These are phyloP conservation scores for Exophiala xenobiotica DNA, from an alignment of 2,329 filamentous ascomycete genomes.

Conservation along the genomic window DNA sequence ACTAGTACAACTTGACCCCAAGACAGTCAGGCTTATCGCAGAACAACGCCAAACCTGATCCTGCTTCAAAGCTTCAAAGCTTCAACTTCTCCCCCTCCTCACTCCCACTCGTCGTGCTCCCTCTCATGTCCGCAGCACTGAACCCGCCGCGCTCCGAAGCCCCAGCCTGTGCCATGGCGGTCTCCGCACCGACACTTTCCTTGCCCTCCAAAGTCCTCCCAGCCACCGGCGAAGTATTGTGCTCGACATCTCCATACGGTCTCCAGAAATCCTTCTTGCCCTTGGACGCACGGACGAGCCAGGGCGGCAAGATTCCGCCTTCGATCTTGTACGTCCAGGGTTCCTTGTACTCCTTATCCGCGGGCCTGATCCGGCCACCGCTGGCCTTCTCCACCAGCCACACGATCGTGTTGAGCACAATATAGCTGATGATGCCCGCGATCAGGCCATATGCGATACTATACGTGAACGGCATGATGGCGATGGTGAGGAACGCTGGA, in stretches of 20 bases:
- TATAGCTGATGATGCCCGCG: slow-evolving; percentile 74
- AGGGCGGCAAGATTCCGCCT: slow-evolving; percentile 72
- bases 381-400: slow-evolving; percentile 67
- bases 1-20: too few relatives aligned
- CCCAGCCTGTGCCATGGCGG: background rate
- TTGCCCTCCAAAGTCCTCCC: slow-evolving; percentile 16
- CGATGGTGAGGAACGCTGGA: slow-evolving; percentile 79
- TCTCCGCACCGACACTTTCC: slow-evolving; percentile 1
- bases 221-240: slow-evolving; percentile 7
- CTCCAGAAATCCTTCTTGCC: slow-evolving; percentile 77
- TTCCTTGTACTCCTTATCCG: slow-evolving; percentile 74
- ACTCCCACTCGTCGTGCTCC: background rate
- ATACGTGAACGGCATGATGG: slow-evolving; percentile 87
- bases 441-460: slow-evolving; percentile 85
- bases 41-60: background rate
- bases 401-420: slow-evolving; percentile 69
- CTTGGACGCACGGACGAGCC: slow-evolving; percentile 62
- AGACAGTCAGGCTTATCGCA: too few relatives aligned
- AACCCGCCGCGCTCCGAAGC: slow-evolving; percentile 2
- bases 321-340: slow-evolving; percentile 76
- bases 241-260: slow-evolving; percentile 35
- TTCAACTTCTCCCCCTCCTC: slow-evolving; percentile 20
- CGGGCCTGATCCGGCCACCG: slow-evolving; percentile 68
- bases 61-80: background rate
- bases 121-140: background rate